Conservation (phyloP, 2,329 filamentous ascomycete genomes). For the Stemphylium beticola region DNA sequence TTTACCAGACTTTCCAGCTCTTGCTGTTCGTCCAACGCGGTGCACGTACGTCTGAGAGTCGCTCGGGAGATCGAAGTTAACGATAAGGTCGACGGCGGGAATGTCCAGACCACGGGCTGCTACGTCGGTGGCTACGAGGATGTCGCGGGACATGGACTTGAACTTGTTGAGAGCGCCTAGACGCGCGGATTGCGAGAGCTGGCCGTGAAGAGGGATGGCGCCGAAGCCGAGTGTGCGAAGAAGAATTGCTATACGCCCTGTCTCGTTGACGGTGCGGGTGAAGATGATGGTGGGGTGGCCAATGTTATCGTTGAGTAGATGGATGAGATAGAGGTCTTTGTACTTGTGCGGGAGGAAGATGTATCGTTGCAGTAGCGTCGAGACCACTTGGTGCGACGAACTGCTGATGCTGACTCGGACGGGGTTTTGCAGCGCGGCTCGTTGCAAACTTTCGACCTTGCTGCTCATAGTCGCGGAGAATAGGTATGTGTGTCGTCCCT, state of each 20-base stretch:
- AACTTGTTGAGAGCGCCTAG: constrained; percentile 92
- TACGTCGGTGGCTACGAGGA: constrained; percentile 93
- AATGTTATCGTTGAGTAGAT: constrained; percentile 82
- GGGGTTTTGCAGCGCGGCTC: constrained; percentile 85
- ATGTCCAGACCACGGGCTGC: constrained; percentile 92
- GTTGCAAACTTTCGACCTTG: constrained; percentile 90
- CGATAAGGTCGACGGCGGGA: constrained; percentile 83
- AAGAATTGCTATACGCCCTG: constrained; percentile 82
- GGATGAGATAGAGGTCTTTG: constrained; percentile 90
- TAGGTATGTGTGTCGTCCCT: constrained; percentile 69
- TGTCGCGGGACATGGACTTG: constrained; percentile 76
- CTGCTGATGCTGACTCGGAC: constrained; percentile 80
- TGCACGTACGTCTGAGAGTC: constrained; percentile 93
- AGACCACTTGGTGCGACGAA: constrained; percentile 89
- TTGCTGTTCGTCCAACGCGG: constrained; percentile 84
- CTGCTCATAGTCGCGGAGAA: constrained; percentile 95
- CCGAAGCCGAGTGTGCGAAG: constrained; percentile 84
- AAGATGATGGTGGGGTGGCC: constrained; percentile 92
- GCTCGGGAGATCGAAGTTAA: constrained; percentile 84
- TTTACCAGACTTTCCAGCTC: constrained; percentile 83
- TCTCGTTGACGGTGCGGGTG: constrained; percentile 88
- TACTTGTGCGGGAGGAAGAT: constrained; percentile 76
- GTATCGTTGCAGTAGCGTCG: constrained; percentile 84
- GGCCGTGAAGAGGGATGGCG: constrained; percentile 90
- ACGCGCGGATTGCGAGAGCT: constrained; percentile 85